Evolutionary conservation across 768 basidiomycete genomes (phyloP).

Genomic region (Agrocybe praecox): DNA sequence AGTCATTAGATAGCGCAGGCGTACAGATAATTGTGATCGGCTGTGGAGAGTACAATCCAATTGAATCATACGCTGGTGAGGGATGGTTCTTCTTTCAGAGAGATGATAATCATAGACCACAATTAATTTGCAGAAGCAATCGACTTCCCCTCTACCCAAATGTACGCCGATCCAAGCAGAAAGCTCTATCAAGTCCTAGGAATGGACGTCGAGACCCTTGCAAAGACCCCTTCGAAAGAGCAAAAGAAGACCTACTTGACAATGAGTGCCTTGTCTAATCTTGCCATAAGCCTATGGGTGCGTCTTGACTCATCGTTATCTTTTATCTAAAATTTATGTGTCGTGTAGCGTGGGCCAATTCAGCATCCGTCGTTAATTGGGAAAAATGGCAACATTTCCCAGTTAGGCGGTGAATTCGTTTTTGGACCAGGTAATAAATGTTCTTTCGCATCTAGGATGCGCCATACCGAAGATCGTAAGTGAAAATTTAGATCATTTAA

Average conservation of each 20-base stretch:
- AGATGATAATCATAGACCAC: no score
- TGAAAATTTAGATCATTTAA: no score
- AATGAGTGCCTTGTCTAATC: slow-evolving; percentile 27
- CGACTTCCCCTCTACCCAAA: slow-evolving; percentile 13
- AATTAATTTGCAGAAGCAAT: neutral
- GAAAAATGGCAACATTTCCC: slow-evolving; percentile 63
- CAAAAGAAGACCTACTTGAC: slow-evolving; percentile 49
- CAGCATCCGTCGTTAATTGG: slow-evolving; percentile 50
- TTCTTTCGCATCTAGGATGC: slow-evolving; percentile 58
- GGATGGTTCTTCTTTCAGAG: no score
- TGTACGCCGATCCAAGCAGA: slow-evolving; percentile 70
- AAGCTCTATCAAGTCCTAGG: slow-evolving; percentile 61
- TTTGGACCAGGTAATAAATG: slow-evolving; percentile 56
- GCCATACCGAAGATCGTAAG: slow-evolving; percentile 63
- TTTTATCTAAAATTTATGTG: neutral
- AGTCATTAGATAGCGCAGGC: slow-evolving; percentile 40
- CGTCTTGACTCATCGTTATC: neutral
- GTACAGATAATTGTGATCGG: slow-evolving; percentile 54
- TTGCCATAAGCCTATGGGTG: slow-evolving; percentile 48
- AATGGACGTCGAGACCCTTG: slow-evolving; percentile 54
- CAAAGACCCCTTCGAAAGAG: slow-evolving; percentile 45
- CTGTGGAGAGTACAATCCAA: slow-evolving; percentile 59
- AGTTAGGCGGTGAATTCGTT: slow-evolving; percentile 67
- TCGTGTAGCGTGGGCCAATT: slow-evolving; percentile 36
- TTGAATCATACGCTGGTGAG: slow-evolving; percentile 54